A percentile compares a stretch with the other conserved stretches of the same genome.
These are phyloP conservation scores for Penicillium canariense DNA, from an alignment of 495 filamentous ascomycete genomes.

Conservation along the genomic window DNA sequence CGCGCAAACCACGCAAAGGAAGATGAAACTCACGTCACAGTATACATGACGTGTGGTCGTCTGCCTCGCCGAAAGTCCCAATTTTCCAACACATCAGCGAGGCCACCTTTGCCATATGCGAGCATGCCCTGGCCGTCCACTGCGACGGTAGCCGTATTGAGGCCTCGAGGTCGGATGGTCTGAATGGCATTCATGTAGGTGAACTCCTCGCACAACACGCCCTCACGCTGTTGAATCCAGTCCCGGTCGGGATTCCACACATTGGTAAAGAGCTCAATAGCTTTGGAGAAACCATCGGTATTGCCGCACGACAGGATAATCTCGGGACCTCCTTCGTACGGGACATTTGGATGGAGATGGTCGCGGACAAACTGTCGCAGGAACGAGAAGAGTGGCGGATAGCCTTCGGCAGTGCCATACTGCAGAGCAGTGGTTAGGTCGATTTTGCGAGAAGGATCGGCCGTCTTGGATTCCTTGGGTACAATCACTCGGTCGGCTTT, in stretches of 20 bases:
- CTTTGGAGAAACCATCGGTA: constrained; percentile 82
- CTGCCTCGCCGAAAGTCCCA: constrained; percentile 75
- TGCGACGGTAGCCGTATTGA: constrained; percentile 67
- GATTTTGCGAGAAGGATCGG: constrained; percentile 61
- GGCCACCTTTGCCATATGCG: constrained; percentile 60
- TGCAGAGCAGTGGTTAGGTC: constrained; percentile 81
- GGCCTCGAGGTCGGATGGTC: constrained; percentile 62
- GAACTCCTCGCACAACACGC: constrained; percentile 73
- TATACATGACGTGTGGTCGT: constrained; percentile 84
- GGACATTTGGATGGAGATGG: constrained; percentile 75
- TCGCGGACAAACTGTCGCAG: constrained; percentile 73
- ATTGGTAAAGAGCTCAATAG: constrained; percentile 68
- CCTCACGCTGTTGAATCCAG: constrained; percentile 63
- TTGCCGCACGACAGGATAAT: constrained; percentile 73
- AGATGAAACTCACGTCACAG: constrained; percentile 67
- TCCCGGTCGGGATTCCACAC: constrained; percentile 68
- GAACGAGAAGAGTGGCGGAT: constrained; percentile 71
- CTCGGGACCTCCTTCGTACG: constrained; percentile 73
- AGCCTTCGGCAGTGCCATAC: constrained; percentile 77
- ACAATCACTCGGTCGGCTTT: constrained; percentile 57
- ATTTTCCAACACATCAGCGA: constrained; percentile 73
- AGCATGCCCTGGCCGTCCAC: constrained; percentile 80
- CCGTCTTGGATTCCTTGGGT: constrained; percentile 59
- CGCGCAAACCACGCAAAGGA: neutral
- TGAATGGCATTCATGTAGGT: constrained; percentile 73